phyloP scores from a whole-genome alignment of 257 asterid genomes.

The Ilex aquifolium region DNA sequence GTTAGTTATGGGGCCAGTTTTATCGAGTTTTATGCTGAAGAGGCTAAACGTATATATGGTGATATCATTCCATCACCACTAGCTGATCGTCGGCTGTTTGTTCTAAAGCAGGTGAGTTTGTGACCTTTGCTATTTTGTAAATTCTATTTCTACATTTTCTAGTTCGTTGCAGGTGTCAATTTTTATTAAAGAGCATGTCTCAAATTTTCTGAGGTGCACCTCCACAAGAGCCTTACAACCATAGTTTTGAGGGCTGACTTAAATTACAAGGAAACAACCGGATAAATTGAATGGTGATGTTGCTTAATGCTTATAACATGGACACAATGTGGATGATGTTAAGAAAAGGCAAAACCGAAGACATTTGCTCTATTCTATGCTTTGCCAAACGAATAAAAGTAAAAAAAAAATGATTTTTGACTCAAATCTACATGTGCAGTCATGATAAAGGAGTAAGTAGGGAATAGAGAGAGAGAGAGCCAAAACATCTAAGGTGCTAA shows the following conservation, averaged over 20 bases:
- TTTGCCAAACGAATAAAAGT: background rate
- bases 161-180: background rate
- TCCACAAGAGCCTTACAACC: background rate
- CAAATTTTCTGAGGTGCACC: background rate
- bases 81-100: conserved; percentile 89
- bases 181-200: background rate
- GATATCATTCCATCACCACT: conserved; percentile 88
- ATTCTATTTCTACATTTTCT: too few species aligned
- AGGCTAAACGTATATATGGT: conserved; percentile 93
- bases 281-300: too few species aligned
- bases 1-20: conserved; percentile 86
- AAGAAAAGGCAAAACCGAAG: too few species aligned
- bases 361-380: too few species aligned
- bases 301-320: too few species aligned
- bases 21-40: conserved; percentile 91
- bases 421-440: background rate
- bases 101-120: conserved; percentile 70
- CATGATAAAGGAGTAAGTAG: background rate
- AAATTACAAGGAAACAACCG: background rate
- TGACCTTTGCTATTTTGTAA: background rate
- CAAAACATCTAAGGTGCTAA: background rate
- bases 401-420: background rate
- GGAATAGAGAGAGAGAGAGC: background rate
- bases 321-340: too few species aligned
- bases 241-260: background rate